Evolutionary conservation across 129 eudicot species (phyloP).

Genomic region (Saposhnikovia divaricata): DNA sequence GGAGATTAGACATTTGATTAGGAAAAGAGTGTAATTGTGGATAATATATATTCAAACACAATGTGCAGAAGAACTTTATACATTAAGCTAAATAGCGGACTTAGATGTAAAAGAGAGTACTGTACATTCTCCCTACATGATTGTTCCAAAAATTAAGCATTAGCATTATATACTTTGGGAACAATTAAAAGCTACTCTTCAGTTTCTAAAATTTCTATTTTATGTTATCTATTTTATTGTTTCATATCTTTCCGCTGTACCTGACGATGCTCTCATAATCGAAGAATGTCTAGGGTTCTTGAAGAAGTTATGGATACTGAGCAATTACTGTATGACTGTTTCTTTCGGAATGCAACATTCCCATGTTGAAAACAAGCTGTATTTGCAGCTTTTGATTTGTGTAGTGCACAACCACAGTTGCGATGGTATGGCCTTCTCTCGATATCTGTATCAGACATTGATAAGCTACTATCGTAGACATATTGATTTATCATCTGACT

Average conservation of each 20-base stretch:
- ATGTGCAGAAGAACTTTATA: background rate
- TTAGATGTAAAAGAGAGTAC: background rate
- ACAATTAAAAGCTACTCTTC: background rate
- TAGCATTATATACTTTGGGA: background rate
- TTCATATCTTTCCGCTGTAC: background rate
- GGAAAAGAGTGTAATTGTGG: background rate
- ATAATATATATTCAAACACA: background rate
- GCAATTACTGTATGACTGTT: slow-evolving; percentile 28
- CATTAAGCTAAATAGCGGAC: background rate
- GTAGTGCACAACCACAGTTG: slow-evolving; percentile 42
- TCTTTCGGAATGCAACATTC: slow-evolving; percentile 24
- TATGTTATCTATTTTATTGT: background rate
- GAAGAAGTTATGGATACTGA: slow-evolving; percentile 25
- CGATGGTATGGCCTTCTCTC: slow-evolving; percentile 39
- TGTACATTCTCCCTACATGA: background rate
- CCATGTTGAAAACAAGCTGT: slow-evolving; percentile 13
- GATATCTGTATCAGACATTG: slow-evolving; percentile 20
- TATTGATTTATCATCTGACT: slow-evolving; percentile 15
- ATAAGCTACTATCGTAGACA: slow-evolving; percentile 15
- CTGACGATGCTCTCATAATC: background rate
- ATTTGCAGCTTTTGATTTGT: slow-evolving; percentile 16
- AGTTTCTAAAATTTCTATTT: background rate
- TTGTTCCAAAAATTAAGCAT: background rate
- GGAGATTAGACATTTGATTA: background rate
- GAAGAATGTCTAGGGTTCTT: background rate